phyloP scores from a whole-genome alignment of 805 yeast species.

The Candida easanensis region DNA sequence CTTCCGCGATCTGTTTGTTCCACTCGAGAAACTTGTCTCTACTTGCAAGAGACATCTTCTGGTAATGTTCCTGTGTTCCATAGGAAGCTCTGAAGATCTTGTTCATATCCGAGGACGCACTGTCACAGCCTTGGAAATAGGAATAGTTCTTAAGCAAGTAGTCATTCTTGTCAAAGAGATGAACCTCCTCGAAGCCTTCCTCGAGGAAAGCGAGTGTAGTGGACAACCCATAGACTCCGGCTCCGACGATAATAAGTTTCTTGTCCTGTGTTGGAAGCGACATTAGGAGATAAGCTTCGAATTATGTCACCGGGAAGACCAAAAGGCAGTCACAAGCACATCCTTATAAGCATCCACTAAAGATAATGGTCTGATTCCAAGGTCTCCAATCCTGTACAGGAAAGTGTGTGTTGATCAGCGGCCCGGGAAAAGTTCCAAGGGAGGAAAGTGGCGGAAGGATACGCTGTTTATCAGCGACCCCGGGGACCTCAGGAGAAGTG shows the following conservation, averaged over 20 bases:
- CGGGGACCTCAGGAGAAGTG: too few species aligned
- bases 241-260: slow-evolving; percentile 45
- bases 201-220: slow-evolving; percentile 42
- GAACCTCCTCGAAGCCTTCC: slow-evolving; percentile 34
- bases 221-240: slow-evolving; percentile 54
- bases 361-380: too few species aligned
- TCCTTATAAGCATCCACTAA: too few species aligned
- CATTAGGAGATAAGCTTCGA: too few species aligned
- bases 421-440: too few species aligned
- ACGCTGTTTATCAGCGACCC: too few species aligned
- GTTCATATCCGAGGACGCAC: slow-evolving; percentile 40
- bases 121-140: slow-evolving; percentile 37
- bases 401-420: too few species aligned
- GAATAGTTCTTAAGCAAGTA: slow-evolving; percentile 28
- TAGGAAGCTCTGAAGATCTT: slow-evolving; percentile 38
- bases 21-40: slow-evolving; percentile 23
- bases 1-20: slow-evolving; percentile 26
- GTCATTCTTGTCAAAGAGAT: slow-evolving; percentile 37
- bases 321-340: too few species aligned
- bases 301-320: too few species aligned
- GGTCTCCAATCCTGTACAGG: too few species aligned
- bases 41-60: slow-evolving; percentile 22
- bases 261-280: slow-evolving; percentile 5
- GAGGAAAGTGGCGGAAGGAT: too few species aligned
- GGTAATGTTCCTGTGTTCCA: slow-evolving; percentile 35